A percentile compares a stretch with the other conserved stretches of the same genome.
phyloP scores from a whole-genome alignment of 2,329 filamentous ascomycete genomes.

The Pseudogymnoascus sp. region DNA sequence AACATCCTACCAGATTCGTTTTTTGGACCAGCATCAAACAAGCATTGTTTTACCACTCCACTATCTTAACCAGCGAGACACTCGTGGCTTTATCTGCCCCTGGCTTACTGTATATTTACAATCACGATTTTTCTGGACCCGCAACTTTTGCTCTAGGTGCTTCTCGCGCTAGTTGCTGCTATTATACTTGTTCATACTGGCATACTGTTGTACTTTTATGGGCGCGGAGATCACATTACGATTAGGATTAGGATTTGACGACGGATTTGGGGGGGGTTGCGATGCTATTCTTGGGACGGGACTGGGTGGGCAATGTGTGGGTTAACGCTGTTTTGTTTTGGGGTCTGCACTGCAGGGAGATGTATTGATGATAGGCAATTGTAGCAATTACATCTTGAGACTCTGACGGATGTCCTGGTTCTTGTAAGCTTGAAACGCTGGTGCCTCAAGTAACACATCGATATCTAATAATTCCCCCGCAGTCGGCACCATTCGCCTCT shows the following conservation, averaged over 20 bases:
- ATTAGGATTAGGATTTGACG: not conserved
- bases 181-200: not conserved
- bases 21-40: not conserved
- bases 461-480: not conserved
- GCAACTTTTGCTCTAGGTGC: not conserved
- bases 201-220: conserved; percentile 1
- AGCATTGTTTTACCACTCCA: not conserved
- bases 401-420: not conserved
- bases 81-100: not conserved
- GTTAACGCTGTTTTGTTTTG: not conserved
- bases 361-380: not conserved
- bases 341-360: not conserved
- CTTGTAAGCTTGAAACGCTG: not conserved
- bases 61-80: not conserved
- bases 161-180: not conserved
- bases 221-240: not conserved
- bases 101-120: not conserved
- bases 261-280: not conserved
- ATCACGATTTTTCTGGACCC: not conserved
- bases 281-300: not conserved
- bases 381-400: not conserved
- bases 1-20: not conserved
- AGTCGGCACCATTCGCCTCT: not conserved
- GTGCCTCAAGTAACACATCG: not conserved
- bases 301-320: not conserved